Base-by-base conservation (phyloP, 1,139 yeast genomes). In the Debaryomyces sp. region DNA sequence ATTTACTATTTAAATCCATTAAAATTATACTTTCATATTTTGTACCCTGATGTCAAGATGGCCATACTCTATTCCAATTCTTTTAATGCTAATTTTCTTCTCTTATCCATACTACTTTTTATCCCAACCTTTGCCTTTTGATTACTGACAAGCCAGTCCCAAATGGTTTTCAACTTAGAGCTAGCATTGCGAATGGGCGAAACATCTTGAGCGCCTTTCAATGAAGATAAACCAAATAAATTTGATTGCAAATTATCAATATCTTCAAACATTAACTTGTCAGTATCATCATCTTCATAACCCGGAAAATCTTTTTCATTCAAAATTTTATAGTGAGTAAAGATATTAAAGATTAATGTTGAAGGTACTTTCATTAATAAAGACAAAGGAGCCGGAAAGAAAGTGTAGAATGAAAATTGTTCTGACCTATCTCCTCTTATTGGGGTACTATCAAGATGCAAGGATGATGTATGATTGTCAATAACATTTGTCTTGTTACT, bases 331-430 rank as follows among this genome's bases (percentile, higher is more conserved):
- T 63, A 56, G 34, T 56, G 59, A 3, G 62, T 65, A 27, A 63
- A 45, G 1, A 54, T 34, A 26, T 53, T 57, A 53, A 62, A 73
- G 2, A 58, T 49, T 10, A 53, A 40, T 33, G 53, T 51, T 1
- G 69, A 45, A 0, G 64, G 8, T 1, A 61, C 15, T 46, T 61
- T 60, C 0, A 74, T 66, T 0, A 70, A 6, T 5, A 60, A 33
- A 6, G 78, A 70, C 5, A 76, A 27, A 1, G 81, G 81, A 22
- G 61, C 61, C 1, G 81, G 81, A 62, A 76, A 75, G 57, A 76
- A 75, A 3, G 80, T 73, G 44, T 66, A 55, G 17, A 77, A 56
- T 22, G 80, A 62, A 56, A 77, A 76, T 51, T 70, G 77, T 13
- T 68, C 70, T 0, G 78, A 67, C 46, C 79, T 58, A 50, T 76